Conservation (phyloP, 768 basidiomycete genomes). For the Gyrodon lividus region DNA sequence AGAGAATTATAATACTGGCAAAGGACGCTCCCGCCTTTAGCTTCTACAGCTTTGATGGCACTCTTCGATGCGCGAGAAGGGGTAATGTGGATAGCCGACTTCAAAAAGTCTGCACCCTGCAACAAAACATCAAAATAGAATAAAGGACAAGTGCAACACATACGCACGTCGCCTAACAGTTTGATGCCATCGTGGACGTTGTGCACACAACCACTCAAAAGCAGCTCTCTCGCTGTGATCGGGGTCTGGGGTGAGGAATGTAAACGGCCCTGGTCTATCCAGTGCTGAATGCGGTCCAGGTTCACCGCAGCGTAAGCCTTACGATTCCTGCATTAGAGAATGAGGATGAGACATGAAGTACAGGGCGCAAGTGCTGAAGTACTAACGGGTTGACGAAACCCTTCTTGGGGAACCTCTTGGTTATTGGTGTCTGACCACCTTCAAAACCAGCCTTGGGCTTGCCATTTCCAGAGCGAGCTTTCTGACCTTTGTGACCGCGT, state of each 20-base stretch:
- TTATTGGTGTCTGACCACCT: conserved; percentile 95
- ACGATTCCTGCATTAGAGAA: conserved; percentile 52
- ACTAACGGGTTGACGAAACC: conserved; percentile 93
- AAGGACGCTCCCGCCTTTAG: conserved; percentile 75
- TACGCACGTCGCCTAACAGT: conserved; percentile 76
- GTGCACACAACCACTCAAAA: conserved; percentile 87
- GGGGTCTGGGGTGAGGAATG: conserved; percentile 74
- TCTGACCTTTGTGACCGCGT: conserved; percentile 94
- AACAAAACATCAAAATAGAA: not conserved
- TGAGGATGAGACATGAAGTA: not conserved
- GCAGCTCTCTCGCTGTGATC: conserved; percentile 83
- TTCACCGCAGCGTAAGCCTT: conserved; percentile 83
- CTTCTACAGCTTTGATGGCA: conserved; percentile 84
- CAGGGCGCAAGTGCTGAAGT: not conserved
- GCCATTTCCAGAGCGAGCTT: conserved; percentile 85
- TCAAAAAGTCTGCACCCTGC: conserved; percentile 67
- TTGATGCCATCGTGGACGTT: conserved; percentile 90
- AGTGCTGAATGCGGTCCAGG: conserved; percentile 83
- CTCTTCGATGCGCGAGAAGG: conserved; percentile 84
- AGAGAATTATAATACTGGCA: conserved; percentile 92
- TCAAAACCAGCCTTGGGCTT: conserved; percentile 84
- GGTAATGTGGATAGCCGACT: conserved; percentile 71
- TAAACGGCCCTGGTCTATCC: conserved; percentile 85
- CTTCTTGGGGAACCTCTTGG: conserved; percentile 86
- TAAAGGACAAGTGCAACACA: not conserved